These are phyloP conservation scores for Penicillium silybi DNA, from an alignment of 495 filamentous ascomycete genomes.

Conservation along the genomic window DNA sequence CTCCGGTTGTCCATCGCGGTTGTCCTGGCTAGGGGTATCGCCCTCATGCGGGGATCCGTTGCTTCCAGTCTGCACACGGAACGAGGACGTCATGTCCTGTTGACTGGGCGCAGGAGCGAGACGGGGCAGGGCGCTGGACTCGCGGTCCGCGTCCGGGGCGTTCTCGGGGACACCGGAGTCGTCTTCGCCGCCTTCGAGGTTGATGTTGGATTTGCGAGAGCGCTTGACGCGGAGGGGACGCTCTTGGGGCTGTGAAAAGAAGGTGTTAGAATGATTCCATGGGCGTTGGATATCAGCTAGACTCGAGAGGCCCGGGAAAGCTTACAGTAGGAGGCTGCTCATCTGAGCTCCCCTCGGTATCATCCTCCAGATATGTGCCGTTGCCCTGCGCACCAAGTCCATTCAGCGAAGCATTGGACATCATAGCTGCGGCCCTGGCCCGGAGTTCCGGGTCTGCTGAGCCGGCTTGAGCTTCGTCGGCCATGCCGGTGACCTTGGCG, in stretches of 20 bases:
- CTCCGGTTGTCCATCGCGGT: slow-evolving; percentile 15
- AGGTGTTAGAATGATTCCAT: background rate
- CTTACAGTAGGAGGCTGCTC: slow-evolving; percentile 45
- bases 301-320: background rate
- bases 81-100: slow-evolving; percentile 40
- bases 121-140: slow-evolving; percentile 29
- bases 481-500: slow-evolving; percentile 76
- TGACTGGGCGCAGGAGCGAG: slow-evolving; percentile 40
- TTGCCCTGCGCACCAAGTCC: slow-evolving; percentile 17
- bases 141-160: slow-evolving; percentile 11
- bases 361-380: slow-evolving; percentile 37
- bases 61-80: slow-evolving; percentile 34
- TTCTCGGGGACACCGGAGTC: slow-evolving; percentile 19
- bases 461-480: slow-evolving; percentile 39
- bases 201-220: slow-evolving; percentile 50
- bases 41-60: slow-evolving; percentile 26
- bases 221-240: slow-evolving; percentile 88
- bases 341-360: slow-evolving; percentile 47
- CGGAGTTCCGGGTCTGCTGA: slow-evolving; percentile 33
- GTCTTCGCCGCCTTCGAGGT: slow-evolving; percentile 23
- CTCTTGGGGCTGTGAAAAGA: slow-evolving; percentile 69
- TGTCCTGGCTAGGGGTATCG: slow-evolving; percentile 26
- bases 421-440: slow-evolving; percentile 32
- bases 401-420: slow-evolving; percentile 28
- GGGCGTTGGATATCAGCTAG: background rate